Percentiles rank a stretch among this genome's conserved stretches.
Evolutionary conservation across 306 rosid genomes (phyloP).

Genomic region (Begonia fuchsioides): DNA sequence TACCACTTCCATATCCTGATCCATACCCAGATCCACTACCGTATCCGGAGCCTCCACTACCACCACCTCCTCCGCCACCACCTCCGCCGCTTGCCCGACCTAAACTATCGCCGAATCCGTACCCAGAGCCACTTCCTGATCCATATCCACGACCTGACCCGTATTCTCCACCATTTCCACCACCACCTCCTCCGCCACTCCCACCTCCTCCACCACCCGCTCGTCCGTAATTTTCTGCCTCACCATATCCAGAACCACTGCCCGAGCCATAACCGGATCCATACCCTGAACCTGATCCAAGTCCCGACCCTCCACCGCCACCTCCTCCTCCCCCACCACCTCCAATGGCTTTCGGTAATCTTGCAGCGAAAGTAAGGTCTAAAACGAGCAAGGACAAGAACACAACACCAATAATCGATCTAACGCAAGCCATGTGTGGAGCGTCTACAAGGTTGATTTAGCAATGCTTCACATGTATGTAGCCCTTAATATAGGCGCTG

Average conservation of each 20-base stretch:
- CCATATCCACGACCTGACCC: conserved; percentile 43
- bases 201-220: conserved; percentile 15
- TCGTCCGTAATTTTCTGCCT: conserved; percentile 20
- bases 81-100: conserved; percentile 8
- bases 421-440: conserved; percentile 34
- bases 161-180: conserved; percentile 13
- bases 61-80: conserved; percentile 7
- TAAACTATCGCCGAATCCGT: conserved; percentile 4
- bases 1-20: conserved; percentile 6
- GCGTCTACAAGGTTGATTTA: neutral
- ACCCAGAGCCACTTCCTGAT: neutral
- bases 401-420: conserved; percentile 24
- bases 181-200: conserved; percentile 9
- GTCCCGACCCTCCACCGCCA: conserved; percentile 36
- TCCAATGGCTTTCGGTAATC: conserved; percentile 10
- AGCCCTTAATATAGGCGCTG: conserved; percentile 36
- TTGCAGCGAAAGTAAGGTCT: conserved; percentile 47
- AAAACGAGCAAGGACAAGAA: conserved; percentile 42
- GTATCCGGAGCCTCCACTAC: conserved; percentile 9
- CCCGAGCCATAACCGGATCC: conserved; percentile 43
- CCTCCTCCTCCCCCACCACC: conserved; percentile 17
- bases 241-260: conserved; percentile 26
- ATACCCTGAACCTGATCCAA: conserved; percentile 26
- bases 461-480: neutral
- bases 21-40: conserved; percentile 6